Evolutionary conservation across 768 basidiomycete genomes (phyloP).

Genomic region (Neoboletus brunneissimus): DNA sequence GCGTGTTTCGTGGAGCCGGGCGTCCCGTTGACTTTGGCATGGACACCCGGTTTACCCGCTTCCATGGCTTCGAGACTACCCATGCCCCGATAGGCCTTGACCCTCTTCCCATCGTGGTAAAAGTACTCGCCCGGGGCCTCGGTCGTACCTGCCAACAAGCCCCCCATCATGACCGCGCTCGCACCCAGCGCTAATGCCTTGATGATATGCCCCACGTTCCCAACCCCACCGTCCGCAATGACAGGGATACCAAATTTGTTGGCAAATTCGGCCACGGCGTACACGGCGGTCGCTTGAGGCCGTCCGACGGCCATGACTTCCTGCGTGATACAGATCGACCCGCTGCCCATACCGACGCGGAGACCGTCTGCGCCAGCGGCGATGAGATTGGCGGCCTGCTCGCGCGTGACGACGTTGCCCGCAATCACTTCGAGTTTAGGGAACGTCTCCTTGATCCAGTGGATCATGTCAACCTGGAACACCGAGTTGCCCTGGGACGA

Average conservation of each 20-base stretch:
- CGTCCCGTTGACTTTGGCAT: conserved; percentile 21
- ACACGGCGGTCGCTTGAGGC: conserved; percentile 98
- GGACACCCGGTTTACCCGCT: conserved; percentile 51
- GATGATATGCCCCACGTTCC: conserved; percentile 96
- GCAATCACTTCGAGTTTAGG: conserved; percentile 91
- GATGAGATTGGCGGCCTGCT: conserved; percentile 93
- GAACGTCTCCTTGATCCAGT: conserved; percentile 85
- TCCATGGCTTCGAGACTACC: conserved; percentile 95
- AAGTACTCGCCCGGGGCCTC: conserved; percentile 99
- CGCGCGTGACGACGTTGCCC: conserved; percentile 96
- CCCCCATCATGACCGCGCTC: conserved; percentile 98
- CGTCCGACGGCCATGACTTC: conserved; percentile 99
- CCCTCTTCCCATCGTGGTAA: conserved; percentile 97
- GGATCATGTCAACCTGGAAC: conserved; percentile 92
- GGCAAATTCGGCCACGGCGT: conserved; percentile 91
- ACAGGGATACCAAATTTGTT: conserved; percentile 92
- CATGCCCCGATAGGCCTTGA: conserved; percentile 99
- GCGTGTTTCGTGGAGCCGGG: conserved; percentile 45
- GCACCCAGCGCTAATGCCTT: conserved; percentile 95
- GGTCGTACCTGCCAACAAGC: conserved; percentile 90
- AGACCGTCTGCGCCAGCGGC: conserved; percentile 94
- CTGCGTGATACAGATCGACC: conserved; percentile 99
- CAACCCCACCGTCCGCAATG: conserved; percentile 93
- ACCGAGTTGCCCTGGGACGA: conserved; percentile 96
- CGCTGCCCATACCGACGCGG: conserved; percentile 96